Base-by-base conservation (phyloP, 306 rosid species). In the Rosa persica region DNA sequence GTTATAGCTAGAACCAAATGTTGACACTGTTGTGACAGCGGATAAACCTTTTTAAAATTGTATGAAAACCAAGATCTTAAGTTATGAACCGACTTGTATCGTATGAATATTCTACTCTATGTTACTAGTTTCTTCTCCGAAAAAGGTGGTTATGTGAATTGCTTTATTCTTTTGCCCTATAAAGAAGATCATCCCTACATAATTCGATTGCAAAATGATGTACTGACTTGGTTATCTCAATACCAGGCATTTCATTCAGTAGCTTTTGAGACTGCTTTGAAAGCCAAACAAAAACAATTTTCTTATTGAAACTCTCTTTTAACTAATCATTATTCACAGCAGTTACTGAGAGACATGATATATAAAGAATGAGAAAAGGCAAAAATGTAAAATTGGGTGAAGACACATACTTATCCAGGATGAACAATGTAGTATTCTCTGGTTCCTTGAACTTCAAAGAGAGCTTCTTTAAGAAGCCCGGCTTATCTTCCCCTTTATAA, bases 331-430 rank as follows among this genome's bases (percentile, higher is more conserved):
- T 8, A 22, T 23, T 13, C 19, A 25, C 67, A 19, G 36, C 27
- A 67, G 8, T 23, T 30, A 61, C 43, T 69, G n/a, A 75, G 11
- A 57, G 19, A 16, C 22, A 70, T 23, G 34, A 60, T 39, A 17
- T 30, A 12, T 52, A 22, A 74, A 48, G 17, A 54, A 72, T 47
- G 34, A 42, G 43, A 19, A 36, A 60, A 23, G 36, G 8, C 27
- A 38, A 51, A 58, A 43, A 13, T 15, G 46, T 2, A 69, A 38
- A 71, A 40, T 64, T 7, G 34, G 74, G 40, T 16, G 9, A 49
- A 66, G 23, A 40, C 55, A 72, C 99, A 86, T 90, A 96, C 99
- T 93, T 96, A 93, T 96, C 99, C 40, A 96, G 87, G 83, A 96
- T 81, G 84, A 93, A 91, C 90, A 96, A 83, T 85, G 98, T 96